phyloP scores from a whole-genome alignment of 2,329 filamentous ascomycete genomes.

The Trichoderma koningii region DNA sequence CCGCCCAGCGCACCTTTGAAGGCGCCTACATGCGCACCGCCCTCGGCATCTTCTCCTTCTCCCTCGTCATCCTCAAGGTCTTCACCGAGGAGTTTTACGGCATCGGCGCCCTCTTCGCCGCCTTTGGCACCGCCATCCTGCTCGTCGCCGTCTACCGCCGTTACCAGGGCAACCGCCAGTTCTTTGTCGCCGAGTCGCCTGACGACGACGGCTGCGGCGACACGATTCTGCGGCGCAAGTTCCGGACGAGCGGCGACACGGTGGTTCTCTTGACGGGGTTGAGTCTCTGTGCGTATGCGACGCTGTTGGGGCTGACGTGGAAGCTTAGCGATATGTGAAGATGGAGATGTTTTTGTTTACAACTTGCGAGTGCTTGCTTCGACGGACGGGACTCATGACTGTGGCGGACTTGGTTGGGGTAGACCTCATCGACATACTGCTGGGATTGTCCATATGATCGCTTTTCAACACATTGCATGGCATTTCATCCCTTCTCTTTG shows the following conservation, averaged over 20 bases:
- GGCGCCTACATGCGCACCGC: conserved; percentile 95
- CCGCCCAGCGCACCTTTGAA: conserved; percentile 94
- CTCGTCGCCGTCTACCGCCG: conserved; percentile 82
- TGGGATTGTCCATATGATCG: too few species aligned
- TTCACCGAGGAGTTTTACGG: conserved; percentile 96
- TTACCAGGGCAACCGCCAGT: conserved; percentile 90
- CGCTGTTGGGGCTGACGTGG: conserved; percentile 59
- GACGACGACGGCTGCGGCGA: conserved; percentile 33
- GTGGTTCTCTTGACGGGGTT: conserved; percentile 59
- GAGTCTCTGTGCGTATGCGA: conserved; percentile 60
- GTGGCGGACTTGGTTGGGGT: too few species aligned
- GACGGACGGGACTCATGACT: too few species aligned
- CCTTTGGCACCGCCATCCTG: conserved; percentile 84
- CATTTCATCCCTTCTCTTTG: too few species aligned
- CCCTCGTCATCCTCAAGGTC: conserved; percentile 86
- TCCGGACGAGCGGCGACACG: conserved; percentile 65
- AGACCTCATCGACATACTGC: too few species aligned
- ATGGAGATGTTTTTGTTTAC: not conserved
- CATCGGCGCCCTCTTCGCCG: conserved; percentile 93
- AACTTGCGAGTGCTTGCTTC: not conserved
- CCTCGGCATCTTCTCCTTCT: conserved; percentile 91
- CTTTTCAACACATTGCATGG: too few species aligned
- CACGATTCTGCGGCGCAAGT: conserved; percentile 49
- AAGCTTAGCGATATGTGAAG: conserved; percentile 39
- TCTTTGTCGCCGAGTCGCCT: conserved; percentile 62